Evolutionary conservation across 1,139 yeast species (phyloP), one percentile per base, ranked within the genome.

Genomic region (Kodamaea suecica): DNA sequence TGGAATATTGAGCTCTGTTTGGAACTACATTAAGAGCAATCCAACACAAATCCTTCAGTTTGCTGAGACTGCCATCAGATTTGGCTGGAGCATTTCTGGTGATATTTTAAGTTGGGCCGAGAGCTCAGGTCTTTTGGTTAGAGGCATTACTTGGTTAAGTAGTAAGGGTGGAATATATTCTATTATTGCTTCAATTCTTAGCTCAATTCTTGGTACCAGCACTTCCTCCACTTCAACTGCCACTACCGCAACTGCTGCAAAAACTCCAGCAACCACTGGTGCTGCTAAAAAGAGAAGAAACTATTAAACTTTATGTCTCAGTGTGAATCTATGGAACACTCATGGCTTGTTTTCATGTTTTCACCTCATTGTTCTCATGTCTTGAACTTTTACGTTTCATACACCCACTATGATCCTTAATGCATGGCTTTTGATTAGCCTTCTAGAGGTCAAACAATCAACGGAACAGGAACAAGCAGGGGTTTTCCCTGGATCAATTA

Each of bases 91-190:
- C 36, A 39, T 61, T 35, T 63, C 50, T 36, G 62, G 61, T 52
- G 72, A 67, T 36, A 41, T 66, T 29, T 65, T 52, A 55, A 27
- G 31, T 30, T 69, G 72, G 72, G 65, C 72, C 43, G 63, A 67
- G 53, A 36, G 46, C 15, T 53, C 61, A 17, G 75, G 75, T 41
- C 37, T 68, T 29, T 61, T 70, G 50, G 49, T 47, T 42, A 36
- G 52, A 13, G 63, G 59, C 41, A 49, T 67, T 37, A 34, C 41
- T 29, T 66, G 57, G 56, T 48, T 69, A 39, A 42, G 47, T 27
- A 44, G 43, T 33, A 52, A 61, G 51, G 66, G 66, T 42, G 63
- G 64, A n/a, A n/a, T n/a, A n/a, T n/a, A 55, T 38, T 47, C 54
- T 37, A 53, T 59, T 17, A 40, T 64, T 38, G 59, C 63, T 32